Base-by-base conservation (phyloP, 768 basidiomycete species). In the Polyporus arcularius region DNA sequence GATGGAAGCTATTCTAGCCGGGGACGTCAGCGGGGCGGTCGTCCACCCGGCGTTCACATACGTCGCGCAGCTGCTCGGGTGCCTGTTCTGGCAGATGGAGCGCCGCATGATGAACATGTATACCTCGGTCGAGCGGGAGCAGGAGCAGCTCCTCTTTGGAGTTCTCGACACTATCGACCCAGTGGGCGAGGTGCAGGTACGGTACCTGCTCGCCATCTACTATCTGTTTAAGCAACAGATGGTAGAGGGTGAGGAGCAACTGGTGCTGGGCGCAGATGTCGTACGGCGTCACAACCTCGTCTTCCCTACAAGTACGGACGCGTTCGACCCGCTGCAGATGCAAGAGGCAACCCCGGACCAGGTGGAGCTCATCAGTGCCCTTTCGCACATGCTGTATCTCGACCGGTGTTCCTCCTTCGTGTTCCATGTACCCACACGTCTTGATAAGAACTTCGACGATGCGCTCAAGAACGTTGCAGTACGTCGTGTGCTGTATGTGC, bases 31-130 rank as follows among this genome's bases (percentile, higher is more conserved):
- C 1, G 68, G 69, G 12, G 38, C 49, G 7, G 57, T 58, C n/a
- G 63, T 70, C 5, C 69, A 70, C 51, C 69, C 69, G 3, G 60
- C 65, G 3, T 57, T 70, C 54, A 57, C 70, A 15, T 65, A 67
- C 55, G 18, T 67, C 18, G 66, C 70, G 14, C 69, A 68, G 39
- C 55, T 68, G 16, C 57, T 67, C 31, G 70, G 70, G 3, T 66
- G 66, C 53, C 53, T 62, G 6, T 47, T 69, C 11, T 71, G 68
- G 68, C 65, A 64, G 48, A 46, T 63, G n/a, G 65, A 67, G 41
- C 55, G 55, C 10, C 49, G 45, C 38, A 60, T 62, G n/a, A 48
- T 54, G 28, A 8, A 48, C 21, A 45, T 66, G 39, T 59, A 46
- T 49, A 41, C 14, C 38, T 40, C 38, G 26, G 31, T 54, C 48